Conservation (phyloP, 306 rosid species). For the Gastrolobium bilobum region DNA sequence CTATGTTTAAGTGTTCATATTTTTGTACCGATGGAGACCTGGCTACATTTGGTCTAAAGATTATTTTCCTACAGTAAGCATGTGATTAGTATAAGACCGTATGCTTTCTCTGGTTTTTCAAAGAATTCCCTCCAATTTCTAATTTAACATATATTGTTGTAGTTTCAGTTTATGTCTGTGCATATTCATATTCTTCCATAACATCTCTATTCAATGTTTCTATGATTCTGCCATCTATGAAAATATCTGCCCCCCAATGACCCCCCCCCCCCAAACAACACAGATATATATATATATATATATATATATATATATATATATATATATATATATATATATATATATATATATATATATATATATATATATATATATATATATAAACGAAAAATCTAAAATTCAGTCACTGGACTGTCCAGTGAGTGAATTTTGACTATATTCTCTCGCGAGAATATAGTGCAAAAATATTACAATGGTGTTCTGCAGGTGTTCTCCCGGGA, state of each 20-base stretch:
- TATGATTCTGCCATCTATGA: constrained; percentile 5
- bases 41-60: constrained; percentile 3
- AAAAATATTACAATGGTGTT: too few relatives aligned
- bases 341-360: too few relatives aligned
- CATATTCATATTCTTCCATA: not conserved
- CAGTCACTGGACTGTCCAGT: too few relatives aligned
- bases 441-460: too few relatives aligned
- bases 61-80: not conserved
- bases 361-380: too few relatives aligned
- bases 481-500: too few relatives aligned
- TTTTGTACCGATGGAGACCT: not conserved
- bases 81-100: not conserved
- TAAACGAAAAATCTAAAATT: too few relatives aligned
- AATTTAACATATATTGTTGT: constrained; percentile 25
- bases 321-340: too few relatives aligned
- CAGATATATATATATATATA: too few relatives aligned
- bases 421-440: too few relatives aligned
- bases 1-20: not conserved
- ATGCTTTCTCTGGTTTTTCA: not conserved
- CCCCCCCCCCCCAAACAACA: too few relatives aligned
- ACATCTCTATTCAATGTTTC: not conserved
- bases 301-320: too few relatives aligned
- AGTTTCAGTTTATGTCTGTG: constrained; percentile 24
- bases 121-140: not conserved
- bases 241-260: not conserved